phyloP scores from a whole-genome alignment of 179 eudicot species.

The Beta corolliflora region DNA sequence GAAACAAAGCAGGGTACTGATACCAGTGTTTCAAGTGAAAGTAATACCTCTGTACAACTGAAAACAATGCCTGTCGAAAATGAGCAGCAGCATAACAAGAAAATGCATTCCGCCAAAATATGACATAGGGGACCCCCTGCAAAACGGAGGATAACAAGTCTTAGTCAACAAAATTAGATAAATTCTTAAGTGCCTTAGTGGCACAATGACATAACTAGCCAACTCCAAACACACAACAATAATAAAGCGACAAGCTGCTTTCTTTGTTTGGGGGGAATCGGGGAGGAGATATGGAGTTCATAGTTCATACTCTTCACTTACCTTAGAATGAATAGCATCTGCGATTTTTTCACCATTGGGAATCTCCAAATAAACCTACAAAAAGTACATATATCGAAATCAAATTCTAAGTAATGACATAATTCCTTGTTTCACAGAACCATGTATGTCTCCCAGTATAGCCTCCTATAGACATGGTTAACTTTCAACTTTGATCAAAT shows the following conservation, averaged over 20 bases:
- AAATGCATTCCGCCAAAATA: slow-evolving; percentile 77
- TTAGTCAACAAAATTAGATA: slow-evolving; percentile 7
- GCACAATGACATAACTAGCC: background rate
- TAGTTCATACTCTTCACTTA: slow-evolving; percentile 25
- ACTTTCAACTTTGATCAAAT: background rate
- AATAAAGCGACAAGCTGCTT: background rate
- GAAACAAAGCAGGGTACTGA: background rate
- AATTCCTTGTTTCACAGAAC: background rate
- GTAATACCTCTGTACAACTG: slow-evolving; percentile 81
- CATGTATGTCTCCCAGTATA: background rate
- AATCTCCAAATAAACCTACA: slow-evolving; percentile 93
- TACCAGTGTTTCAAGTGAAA: background rate
- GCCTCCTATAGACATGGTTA: background rate
- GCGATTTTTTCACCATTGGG: slow-evolving; percentile 77
- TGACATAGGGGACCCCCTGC: slow-evolving; percentile 90
- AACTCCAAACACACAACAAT: background rate
- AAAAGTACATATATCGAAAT: slow-evolving; percentile 18
- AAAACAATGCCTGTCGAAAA: slow-evolving; percentile 84
- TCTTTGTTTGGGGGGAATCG: background rate
- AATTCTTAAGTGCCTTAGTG: background rate
- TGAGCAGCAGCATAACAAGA: slow-evolving; percentile 78
- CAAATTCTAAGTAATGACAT: background rate
- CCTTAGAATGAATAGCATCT: slow-evolving; percentile 76
- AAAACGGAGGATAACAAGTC: slow-evolving; percentile 12
- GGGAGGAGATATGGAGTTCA: background rate